Conservation (phyloP, 1,284 basidiomycete genomes). For the Phellopilus nigrolimitatus region DNA sequence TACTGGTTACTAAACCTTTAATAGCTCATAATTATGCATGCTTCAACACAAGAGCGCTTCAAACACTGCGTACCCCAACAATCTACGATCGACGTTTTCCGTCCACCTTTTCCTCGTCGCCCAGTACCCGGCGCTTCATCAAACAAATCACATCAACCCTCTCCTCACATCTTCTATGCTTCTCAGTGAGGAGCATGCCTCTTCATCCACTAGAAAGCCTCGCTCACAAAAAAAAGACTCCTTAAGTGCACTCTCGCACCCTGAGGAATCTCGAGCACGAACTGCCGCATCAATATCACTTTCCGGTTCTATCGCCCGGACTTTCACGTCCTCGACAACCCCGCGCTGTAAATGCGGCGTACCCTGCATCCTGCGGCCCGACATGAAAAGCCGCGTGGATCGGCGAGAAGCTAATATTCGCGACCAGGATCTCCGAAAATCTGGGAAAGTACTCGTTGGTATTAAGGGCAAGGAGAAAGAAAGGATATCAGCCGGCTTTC, state of each 20-base stretch:
- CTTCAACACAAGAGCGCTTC: conserved; percentile 84
- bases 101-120: conserved; percentile 53
- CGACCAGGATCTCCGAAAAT: conserved; percentile 1
- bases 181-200: not conserved
- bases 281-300: conserved; percentile 83
- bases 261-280: conserved; percentile 40
- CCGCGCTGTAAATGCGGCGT: conserved; percentile 78
- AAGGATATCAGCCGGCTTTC: conserved; percentile 6
- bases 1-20: not conserved
- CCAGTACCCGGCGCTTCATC: conserved; percentile 9
- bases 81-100: conserved; percentile 69
- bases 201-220: not conserved
- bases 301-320: conserved; percentile 87
- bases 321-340: conserved; percentile 64
- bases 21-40: conserved; percentile 88
- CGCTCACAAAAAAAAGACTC: not conserved
- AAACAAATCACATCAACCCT: not conserved
- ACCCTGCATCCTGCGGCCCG: conserved; percentile 71
- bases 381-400: conserved; percentile 62
- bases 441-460: too few species aligned
- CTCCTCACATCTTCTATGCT: not conserved
- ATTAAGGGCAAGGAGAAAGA: conserved; percentile 18
- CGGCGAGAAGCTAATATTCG: conserved; percentile 6
- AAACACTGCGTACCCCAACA: conserved; percentile 82
- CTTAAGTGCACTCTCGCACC: conserved; percentile 18